A percentile compares a stretch with the other conserved stretches of the same genome.
Evolutionary conservation across 139 green algal genomes (phyloP).

Genomic region (Coelastrella sp.): DNA sequence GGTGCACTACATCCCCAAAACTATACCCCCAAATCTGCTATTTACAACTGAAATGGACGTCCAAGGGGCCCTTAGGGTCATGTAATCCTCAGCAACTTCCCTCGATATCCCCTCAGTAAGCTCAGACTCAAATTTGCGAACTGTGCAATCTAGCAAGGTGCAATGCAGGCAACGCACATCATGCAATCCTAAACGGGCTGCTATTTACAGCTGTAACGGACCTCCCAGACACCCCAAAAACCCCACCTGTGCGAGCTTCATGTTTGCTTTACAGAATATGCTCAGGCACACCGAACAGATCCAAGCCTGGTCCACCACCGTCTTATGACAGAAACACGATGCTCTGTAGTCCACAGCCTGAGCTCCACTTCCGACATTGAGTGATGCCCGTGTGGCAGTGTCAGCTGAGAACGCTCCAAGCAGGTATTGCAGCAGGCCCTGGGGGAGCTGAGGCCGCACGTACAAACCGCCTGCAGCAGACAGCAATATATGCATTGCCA

Average conservation of each 20-base stretch:
- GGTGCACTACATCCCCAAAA: too few relatives aligned
- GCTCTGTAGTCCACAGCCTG: slow-evolving; percentile 84
- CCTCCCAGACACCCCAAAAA: too few relatives aligned
- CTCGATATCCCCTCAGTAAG: too few relatives aligned
- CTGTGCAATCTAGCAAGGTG: too few relatives aligned
- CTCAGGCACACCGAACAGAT: slow-evolving; percentile 92
- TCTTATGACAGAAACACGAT: slow-evolving; percentile 88
- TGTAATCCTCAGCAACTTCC: too few relatives aligned
- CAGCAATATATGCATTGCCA: background rate
- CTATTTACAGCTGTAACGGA: too few relatives aligned
- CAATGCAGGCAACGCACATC: too few relatives aligned
- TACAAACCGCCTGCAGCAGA: slow-evolving; percentile 3
- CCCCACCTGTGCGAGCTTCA: slow-evolving; percentile 8
- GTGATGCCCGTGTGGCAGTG: slow-evolving; percentile 56
- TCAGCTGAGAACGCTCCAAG: slow-evolving; percentile 60
- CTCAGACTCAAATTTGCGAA: too few relatives aligned
- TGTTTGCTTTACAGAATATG: slow-evolving; percentile 82
- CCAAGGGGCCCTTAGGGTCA: too few relatives aligned
- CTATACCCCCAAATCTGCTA: too few relatives aligned
- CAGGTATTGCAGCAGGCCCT: slow-evolving; percentile 70
- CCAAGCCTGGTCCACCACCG: slow-evolving; percentile 79
- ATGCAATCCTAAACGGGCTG: too few relatives aligned
- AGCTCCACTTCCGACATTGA: slow-evolving; percentile 53
- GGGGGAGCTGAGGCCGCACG: background rate
- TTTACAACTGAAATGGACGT: too few relatives aligned